A percentile compares a stretch with the other conserved stretches of the same genome.
phyloP scores from a whole-genome alignment of 768 basidiomycete species.

The Clathrus columnatus region DNA sequence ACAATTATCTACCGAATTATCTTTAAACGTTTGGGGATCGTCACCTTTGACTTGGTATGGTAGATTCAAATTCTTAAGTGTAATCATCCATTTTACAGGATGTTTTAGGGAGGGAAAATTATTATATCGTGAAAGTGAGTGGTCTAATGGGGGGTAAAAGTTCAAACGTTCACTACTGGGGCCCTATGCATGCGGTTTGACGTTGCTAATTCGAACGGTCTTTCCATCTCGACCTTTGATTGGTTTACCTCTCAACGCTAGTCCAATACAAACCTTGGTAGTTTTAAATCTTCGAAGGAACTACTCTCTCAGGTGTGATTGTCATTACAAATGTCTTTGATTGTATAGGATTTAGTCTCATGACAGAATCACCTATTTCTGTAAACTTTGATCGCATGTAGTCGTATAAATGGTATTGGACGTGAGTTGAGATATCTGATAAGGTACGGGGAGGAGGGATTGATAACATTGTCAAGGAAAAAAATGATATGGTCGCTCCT shows the following conservation, averaged over 20 bases:
- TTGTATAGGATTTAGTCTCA: no score
- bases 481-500: no score
- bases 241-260: constrained; percentile 4
- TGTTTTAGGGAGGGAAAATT: not conserved
- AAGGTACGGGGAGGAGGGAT: no score
- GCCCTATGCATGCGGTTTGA: constrained; percentile 7
- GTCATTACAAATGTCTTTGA: no score
- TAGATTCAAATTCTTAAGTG: constrained; percentile 5
- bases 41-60: constrained; percentile 13
- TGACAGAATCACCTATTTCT: no score
- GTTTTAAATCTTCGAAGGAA: no score
- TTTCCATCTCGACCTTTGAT: not conserved
- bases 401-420: not conserved
- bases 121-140: not conserved
- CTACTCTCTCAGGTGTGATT: no score
- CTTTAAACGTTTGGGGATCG: not conserved
- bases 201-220: not conserved
- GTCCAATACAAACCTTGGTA: not conserved
- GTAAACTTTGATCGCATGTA: not conserved
- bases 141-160: no score
- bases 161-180: not conserved
- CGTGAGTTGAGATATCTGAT: not conserved
- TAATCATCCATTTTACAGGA: constrained; percentile 10
- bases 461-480: no score
- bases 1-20: not conserved